These are phyloP conservation scores for Eucalyptus rudis DNA, from an alignment of 345 rosid genomes.

Conservation along the genomic window DNA sequence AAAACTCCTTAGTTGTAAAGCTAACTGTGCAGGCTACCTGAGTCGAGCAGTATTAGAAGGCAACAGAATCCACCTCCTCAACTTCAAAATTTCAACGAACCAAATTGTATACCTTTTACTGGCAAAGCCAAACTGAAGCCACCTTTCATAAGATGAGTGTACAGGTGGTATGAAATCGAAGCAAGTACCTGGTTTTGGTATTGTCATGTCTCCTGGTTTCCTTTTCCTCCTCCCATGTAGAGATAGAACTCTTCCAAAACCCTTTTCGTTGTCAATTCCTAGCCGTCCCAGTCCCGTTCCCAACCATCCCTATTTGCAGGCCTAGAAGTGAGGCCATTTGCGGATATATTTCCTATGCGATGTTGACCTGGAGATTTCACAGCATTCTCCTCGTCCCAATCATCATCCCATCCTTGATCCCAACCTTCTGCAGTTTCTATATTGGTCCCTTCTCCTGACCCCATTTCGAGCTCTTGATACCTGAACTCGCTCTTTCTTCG, in stretches of 20 bases:
- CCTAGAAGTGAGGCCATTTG: constrained; percentile 72
- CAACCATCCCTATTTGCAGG: constrained; percentile 57
- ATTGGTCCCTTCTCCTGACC: constrained; percentile 24
- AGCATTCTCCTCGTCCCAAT: constrained; percentile 76
- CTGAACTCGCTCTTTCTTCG: constrained; percentile 41
- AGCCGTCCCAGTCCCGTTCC: constrained; percentile 80
- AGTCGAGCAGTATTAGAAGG: not conserved
- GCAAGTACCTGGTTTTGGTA: not conserved
- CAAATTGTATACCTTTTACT: not conserved
- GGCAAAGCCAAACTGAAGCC: not conserved
- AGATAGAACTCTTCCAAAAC: not conserved
- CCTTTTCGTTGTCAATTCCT: not conserved
- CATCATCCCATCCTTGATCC: constrained; percentile 94
- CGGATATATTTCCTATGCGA: constrained; percentile 39
- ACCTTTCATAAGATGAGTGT: not conserved
- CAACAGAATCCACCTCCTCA: not conserved
- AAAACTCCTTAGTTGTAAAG: not conserved
- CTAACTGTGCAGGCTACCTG: not conserved
- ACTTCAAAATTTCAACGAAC: not conserved
- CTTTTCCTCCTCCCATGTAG: not conserved
- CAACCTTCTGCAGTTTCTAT: constrained; percentile 70
- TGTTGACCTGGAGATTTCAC: constrained; percentile 59
- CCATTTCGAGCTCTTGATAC: constrained; percentile 89
- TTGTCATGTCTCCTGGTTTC: not conserved
- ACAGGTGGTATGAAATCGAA: not conserved